Evolutionary conservation across 2,329 filamentous ascomycete species (phyloP), one percentile per base, ranked within the genome.

Genomic region (Exophiala sp.): DNA sequence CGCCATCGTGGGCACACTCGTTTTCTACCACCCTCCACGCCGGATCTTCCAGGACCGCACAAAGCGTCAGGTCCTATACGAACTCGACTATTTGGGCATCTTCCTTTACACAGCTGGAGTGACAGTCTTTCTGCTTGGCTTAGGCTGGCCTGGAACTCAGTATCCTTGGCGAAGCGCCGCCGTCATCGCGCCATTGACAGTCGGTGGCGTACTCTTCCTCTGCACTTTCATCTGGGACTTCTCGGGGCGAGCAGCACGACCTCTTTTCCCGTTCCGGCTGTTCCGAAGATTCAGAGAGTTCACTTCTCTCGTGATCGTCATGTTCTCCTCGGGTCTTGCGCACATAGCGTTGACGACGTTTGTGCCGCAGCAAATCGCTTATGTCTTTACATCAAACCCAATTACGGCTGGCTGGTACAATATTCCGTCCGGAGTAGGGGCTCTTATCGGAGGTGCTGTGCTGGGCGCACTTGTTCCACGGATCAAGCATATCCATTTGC

Each of bases 1-100:
- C 44, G 44, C 44, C 14, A 16, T 47, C 8, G 44, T 47, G 6
- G 44, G 35, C 12, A 42, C 36, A 14, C 12, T 66, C 41, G 68
- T 76, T 58, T 72, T 75, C 49, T 79, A 78, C 64, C 71, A 73
- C 57, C 77, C 75, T 32, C 75, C 77, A 0, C 71, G 69, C 6
- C 71, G 75, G 11, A 73, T 77, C 55, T 52, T 45, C 39, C 41
- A 39, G 5, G 49, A 39, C 14, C 46, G 47, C 63, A 71, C 14
- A 35, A 64, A 44, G 65, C 65, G 47, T 9, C 63, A 73, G 57
- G 68, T 70, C 60, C 58, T 74, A 38, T 71, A 68, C 59, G 67
- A 72, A 55, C 67, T 80, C 5, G 79, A 78, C 61, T 75, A 67
- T 55, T 42, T 74, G 34, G 76, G 75, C 20, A 71, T 77, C 42